Evolutionary conservation across 2,329 filamentous ascomycete genomes (phyloP).

Genomic region (Penicillium nordicum): DNA sequence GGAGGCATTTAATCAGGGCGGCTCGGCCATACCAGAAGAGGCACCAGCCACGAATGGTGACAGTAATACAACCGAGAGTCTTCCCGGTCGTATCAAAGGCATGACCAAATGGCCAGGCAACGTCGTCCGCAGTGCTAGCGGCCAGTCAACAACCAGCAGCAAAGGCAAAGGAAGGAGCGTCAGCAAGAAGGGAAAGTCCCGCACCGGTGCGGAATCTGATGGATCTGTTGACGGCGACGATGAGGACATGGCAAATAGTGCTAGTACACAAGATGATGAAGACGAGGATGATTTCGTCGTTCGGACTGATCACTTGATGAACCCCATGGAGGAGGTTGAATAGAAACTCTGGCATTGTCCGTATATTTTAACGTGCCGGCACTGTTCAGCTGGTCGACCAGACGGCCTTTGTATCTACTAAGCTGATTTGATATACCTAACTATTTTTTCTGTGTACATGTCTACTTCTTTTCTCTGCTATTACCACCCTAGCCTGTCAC

Average conservation of each 20-base stretch:
- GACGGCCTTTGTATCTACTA: constrained; percentile 6
- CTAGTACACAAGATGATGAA: constrained; percentile 22
- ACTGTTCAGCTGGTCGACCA: neutral
- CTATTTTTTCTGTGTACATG: constrained; percentile 1
- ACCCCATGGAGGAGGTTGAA: constrained; percentile 1
- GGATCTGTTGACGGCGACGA: constrained; percentile 32
- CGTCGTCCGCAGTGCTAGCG: constrained; percentile 28
- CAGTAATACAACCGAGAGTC: constrained; percentile 10
- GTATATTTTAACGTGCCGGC: neutral
- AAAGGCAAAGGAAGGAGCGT: constrained; percentile 29
- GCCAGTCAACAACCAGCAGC: constrained; percentile 27
- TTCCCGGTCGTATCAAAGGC: constrained; percentile 30
- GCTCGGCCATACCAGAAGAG: constrained; percentile 11
- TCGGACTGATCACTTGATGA: constrained; percentile 4
- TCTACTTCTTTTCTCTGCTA: neutral
- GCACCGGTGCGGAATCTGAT: constrained; percentile 33
- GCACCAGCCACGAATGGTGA: constrained; percentile 30
- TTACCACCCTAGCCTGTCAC: neutral
- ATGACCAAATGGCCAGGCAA: constrained; percentile 30
- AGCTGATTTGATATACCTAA: constrained; percentile 5
- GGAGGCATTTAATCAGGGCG: constrained; percentile 33
- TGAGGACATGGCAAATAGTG: constrained; percentile 22
- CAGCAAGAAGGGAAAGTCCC: constrained; percentile 38
- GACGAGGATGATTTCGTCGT: constrained; percentile 23
- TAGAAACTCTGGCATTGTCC: neutral